Percentiles rank a stretch among this genome's conserved stretches.
These are phyloP conservation scores for Halophytophthora polymorphica DNA, from an alignment of 352 stramenopile species.

Conservation along the genomic window DNA sequence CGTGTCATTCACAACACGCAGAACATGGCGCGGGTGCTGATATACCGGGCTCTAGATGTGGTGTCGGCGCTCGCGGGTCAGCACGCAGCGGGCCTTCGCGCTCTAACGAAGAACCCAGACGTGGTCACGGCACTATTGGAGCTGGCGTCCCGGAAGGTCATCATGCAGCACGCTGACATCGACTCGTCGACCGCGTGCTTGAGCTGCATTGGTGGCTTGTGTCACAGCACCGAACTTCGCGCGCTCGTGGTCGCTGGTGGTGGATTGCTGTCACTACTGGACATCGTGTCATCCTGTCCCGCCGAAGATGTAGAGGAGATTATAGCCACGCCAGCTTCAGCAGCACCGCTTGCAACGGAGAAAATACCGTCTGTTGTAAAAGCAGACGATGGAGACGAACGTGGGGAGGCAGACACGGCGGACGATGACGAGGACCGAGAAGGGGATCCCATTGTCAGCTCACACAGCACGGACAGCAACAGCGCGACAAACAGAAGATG, in stretches of 20 bases:
- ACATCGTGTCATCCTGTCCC: slow-evolving; percentile 65
- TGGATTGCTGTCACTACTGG: slow-evolving; percentile 61
- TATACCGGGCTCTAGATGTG: slow-evolving; percentile 71
- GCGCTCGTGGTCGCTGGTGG: slow-evolving; percentile 56
- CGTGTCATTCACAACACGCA: slow-evolving; percentile 19
- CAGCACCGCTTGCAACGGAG: slow-evolving; percentile 10
- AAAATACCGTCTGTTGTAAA: too few species aligned
- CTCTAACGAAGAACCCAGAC: slow-evolving; percentile 56
- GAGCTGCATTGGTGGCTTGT: slow-evolving; percentile 58
- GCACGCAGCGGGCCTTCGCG: slow-evolving; percentile 33
- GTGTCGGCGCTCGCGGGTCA: slow-evolving; percentile 45
- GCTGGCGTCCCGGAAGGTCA: slow-evolving; percentile 53
- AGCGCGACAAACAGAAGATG: too few species aligned
- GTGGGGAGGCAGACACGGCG: slow-evolving; percentile 19
- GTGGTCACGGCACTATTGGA: slow-evolving; percentile 61
- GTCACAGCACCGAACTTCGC: slow-evolving; percentile 52
- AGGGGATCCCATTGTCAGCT: slow-evolving; percentile 4
- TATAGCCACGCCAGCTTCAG: slow-evolving; percentile 1
- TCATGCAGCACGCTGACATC: slow-evolving; percentile 50
- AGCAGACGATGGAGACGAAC: too few species aligned
- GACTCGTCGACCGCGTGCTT: slow-evolving; percentile 60
- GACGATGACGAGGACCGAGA: slow-evolving; percentile 14
- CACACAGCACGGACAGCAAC: slow-evolving; percentile 3
- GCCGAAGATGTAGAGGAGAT: slow-evolving; percentile 44
- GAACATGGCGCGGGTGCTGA: slow-evolving; percentile 55